phyloP scores from a whole-genome alignment of 2,329 filamentous ascomycete genomes.

The Xylaria sp. region DNA sequence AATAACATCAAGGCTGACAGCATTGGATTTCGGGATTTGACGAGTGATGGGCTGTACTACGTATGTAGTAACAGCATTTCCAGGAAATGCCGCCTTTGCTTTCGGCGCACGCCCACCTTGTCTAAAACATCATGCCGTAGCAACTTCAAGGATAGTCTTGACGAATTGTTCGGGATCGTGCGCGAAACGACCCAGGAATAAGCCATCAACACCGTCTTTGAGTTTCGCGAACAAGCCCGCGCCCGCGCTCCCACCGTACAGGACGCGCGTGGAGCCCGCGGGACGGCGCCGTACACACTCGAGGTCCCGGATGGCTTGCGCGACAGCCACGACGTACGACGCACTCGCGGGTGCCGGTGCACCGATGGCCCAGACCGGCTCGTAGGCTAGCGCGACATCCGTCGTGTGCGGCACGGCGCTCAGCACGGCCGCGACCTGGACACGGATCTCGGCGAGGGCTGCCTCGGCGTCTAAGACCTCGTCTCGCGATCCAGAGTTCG shows the following conservation, averaged over 20 bases:
- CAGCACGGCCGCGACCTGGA: slow-evolving; percentile 74
- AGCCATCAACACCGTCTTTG: slow-evolving; percentile 77
- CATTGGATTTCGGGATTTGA: background rate
- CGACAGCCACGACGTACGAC: slow-evolving; percentile 78
- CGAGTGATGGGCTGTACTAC: background rate
- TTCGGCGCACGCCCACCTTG: background rate
- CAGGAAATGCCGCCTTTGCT: no score
- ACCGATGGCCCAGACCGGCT: slow-evolving; percentile 91
- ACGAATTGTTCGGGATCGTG: slow-evolving; percentile 79
- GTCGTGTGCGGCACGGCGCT: slow-evolving; percentile 68
- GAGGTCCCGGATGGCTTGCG: slow-evolving; percentile 68
- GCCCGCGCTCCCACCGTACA: slow-evolving; percentile 87
- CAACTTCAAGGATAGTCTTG: slow-evolving; percentile 78
- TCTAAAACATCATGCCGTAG: slow-evolving; percentile 52
- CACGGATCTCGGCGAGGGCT: slow-evolving; percentile 73
- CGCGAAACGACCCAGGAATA: slow-evolving; percentile 84
- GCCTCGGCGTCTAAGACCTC: slow-evolving; percentile 57
- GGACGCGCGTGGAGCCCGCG: slow-evolving; percentile 70
- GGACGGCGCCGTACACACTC: slow-evolving; percentile 62
- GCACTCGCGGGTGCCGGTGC: slow-evolving; percentile 76
- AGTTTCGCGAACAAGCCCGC: slow-evolving; percentile 78
- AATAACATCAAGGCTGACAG: background rate
- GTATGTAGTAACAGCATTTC: background rate
- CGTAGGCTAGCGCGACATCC: slow-evolving; percentile 83
- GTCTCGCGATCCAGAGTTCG: slow-evolving; percentile 49